Evolutionary conservation across 306 rosid species (phyloP).

Genomic region (Cercis canadensis): DNA sequence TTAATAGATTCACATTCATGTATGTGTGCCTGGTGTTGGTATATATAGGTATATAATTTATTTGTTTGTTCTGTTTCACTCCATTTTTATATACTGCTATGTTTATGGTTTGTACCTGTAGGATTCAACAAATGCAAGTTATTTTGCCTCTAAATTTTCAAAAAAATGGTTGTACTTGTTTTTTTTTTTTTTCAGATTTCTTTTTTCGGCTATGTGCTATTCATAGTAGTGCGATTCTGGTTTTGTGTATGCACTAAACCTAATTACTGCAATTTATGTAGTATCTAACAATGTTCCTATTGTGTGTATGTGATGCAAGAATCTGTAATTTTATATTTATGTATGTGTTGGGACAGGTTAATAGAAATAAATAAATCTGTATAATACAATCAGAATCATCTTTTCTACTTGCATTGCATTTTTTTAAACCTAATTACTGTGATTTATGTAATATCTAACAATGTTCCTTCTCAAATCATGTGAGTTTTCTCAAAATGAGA

Average conservation of each 20-base stretch:
- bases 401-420: no score
- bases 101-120: not conserved
- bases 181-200: no score
- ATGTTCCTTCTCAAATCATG: not conserved
- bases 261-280: not conserved
- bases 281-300: no score
- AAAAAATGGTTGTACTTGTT: no score
- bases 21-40: no score
- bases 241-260: not conserved
- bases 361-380: no score
- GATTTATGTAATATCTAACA: not conserved
- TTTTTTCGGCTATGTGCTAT: no score
- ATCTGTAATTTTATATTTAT: no score
- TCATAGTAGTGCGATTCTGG: not conserved
- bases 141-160: not conserved
- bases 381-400: no score
- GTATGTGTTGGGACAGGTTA: no score
- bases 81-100: not conserved
- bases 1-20: not conserved
- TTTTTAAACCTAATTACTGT: not conserved
- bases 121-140: not conserved
- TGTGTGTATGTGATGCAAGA: no score
- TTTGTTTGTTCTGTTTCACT: not conserved
- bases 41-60: not conserved
- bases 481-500: not conserved